Evolutionary conservation across 2,329 filamentous ascomycete species (phyloP), one percentile per base, ranked within the genome.

Genomic region (Sclerotinia nivalis): DNA sequence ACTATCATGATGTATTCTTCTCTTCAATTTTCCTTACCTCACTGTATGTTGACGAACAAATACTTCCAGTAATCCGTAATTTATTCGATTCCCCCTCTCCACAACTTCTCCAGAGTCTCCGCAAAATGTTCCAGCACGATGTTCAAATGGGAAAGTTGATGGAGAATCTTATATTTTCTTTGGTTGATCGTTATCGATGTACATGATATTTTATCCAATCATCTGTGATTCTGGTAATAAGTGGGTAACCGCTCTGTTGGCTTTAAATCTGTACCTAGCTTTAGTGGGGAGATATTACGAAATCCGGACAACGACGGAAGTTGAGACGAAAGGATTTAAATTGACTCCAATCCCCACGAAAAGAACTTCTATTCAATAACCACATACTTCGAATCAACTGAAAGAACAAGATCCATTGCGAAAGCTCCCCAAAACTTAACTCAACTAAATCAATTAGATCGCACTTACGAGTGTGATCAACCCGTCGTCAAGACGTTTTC

Each of bases 401-500:
- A 18, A 50, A 31, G 12, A 62, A 3, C 15, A 64, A 37, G 13
- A 18, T 50, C 45, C 37, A 45, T n/a, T 52, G 31, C 28, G 13
- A 50, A 37, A 37, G 47, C 60, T 34, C 45, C 9, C 9, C 13
- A n/a, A 20, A 64, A 62, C 52, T 58, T 40, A 70, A 71, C 64
- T 70, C 65, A 66, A 69, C 60, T 64, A 15, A 68, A 69, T 54
- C 61, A 69, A 7, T 37, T 40, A 45, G 77, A 78, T 78, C 75
- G 71, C 77, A 76, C 76, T 73, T 69, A 60, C 58, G 74, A 75
- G 75, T 76, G 75, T 76, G 77, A 75, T 80, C 79, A 77, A 74
- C 80, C 80, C 81, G 86, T 85, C 90, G 91, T 87, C 93, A 97
- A 92, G 85, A 97, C 93, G 94, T 97, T 97, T 91, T 95, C 93